These are phyloP conservation scores for Thalassiosira delicatula DNA, from an alignment of 352 stramenopile genomes.

Conservation along the genomic window DNA sequence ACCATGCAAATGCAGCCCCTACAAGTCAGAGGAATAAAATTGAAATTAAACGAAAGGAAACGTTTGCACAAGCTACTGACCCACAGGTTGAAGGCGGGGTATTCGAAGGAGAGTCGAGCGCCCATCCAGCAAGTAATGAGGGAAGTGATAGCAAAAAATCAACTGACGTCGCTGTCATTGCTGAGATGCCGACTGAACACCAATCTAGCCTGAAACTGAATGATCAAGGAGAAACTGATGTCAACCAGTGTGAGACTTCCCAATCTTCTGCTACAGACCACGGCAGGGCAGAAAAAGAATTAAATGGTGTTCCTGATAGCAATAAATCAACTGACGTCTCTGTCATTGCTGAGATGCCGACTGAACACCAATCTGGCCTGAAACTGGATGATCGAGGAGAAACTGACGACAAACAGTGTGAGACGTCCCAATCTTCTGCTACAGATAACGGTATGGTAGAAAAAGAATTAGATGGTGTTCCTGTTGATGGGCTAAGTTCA, in stretches of 20 bases:
- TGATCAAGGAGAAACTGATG: constrained; percentile 1
- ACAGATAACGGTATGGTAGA: not conserved
- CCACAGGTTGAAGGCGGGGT: not conserved
- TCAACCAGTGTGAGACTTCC: constrained; percentile 2
- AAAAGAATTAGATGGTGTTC: constrained; percentile 10
- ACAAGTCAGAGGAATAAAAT: not conserved
- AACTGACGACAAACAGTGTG: too few relatives aligned
- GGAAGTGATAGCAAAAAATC: not conserved
- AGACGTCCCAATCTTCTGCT: not conserved
- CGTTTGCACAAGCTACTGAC: not conserved
- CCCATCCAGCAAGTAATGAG: not conserved
- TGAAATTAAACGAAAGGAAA: constrained; percentile 8
- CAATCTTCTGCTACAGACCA: not conserved
- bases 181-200: not conserved
- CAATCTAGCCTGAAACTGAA: constrained; percentile 10
- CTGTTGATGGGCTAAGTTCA: constrained; percentile 8
- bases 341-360: not conserved
- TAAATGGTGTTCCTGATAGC: not conserved
- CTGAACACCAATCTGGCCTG: not conserved
- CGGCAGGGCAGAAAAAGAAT: not conserved
- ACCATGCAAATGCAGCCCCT: constrained; percentile 15
- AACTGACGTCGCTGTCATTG: constrained; percentile 1
- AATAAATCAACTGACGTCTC: not conserved
- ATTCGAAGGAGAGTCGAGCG: not conserved
- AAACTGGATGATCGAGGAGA: too few relatives aligned